phyloP scores from a whole-genome alignment of 495 filamentous ascomycete species.

The Niebla homalea region DNA sequence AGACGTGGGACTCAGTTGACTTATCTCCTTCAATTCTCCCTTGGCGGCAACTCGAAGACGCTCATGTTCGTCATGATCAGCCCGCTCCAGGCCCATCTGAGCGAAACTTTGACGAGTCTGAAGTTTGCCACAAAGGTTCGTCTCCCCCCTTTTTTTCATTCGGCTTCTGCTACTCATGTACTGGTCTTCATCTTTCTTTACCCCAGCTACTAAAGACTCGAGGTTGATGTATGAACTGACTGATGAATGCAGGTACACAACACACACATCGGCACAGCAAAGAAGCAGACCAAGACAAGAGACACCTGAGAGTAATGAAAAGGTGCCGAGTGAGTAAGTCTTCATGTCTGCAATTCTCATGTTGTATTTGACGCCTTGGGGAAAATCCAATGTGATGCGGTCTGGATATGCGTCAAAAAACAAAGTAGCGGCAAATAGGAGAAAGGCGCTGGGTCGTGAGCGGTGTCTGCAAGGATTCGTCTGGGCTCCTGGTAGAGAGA shows the following conservation, averaged over 20 bases:
- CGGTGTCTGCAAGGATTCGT: no score
- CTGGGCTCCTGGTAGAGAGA: no score
- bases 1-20: conserved; percentile 47
- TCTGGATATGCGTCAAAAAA: no score
- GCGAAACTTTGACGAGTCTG: conserved; percentile 87
- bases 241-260: conserved; percentile 50
- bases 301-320: conserved; percentile 34
- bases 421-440: no score
- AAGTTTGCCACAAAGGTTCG: conserved; percentile 83
- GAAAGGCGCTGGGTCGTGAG: no score
- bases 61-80: conserved; percentile 99
- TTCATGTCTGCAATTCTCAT: no score
- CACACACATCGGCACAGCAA: conserved; percentile 79
- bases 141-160: background rate
- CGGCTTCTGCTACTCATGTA: background rate
- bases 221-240: background rate
- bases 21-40: conserved; percentile 86
- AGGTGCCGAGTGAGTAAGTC: no score
- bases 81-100: conserved; percentile 79
- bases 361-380: no score
- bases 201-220: background rate
- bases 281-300: conserved; percentile 53
- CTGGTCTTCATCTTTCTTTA: background rate
- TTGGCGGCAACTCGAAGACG: conserved; percentile 91
- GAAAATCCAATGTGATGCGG: no score